phyloP scores from a whole-genome alignment of 1,284 basidiomycete species.

The Rugiboletus extremiorientalis region DNA sequence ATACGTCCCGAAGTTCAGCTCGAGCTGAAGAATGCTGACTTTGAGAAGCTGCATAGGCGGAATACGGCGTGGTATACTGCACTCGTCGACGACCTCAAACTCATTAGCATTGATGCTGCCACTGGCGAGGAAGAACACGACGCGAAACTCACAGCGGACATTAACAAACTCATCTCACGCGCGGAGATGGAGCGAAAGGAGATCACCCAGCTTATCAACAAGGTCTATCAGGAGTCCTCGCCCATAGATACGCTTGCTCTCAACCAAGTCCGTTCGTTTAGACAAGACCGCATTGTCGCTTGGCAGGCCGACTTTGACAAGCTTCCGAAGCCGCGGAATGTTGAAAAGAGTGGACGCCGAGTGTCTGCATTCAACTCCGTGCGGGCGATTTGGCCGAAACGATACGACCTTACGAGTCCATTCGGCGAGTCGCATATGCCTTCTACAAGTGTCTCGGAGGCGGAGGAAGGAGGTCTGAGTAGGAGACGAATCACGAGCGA shows the following conservation, averaged over 20 bases:
- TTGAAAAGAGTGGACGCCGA: constrained; percentile 51
- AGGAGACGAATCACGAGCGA: constrained; percentile 52
- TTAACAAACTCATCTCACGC: constrained; percentile 67
- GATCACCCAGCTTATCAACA: constrained; percentile 74
- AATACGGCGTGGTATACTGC: constrained; percentile 72
- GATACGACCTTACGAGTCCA: constrained; percentile 50
- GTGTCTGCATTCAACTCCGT: constrained; percentile 66
- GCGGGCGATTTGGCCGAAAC: constrained; percentile 66
- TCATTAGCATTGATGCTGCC: constrained; percentile 75
- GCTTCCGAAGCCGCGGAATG: constrained; percentile 60
- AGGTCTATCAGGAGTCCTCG: constrained; percentile 77
- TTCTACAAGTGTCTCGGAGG: constrained; percentile 73
- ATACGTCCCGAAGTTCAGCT: constrained; percentile 86
- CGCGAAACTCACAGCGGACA: constrained; percentile 54
- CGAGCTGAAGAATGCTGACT: constrained; percentile 89
- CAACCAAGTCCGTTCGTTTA: constrained; percentile 82
- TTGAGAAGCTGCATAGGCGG: constrained; percentile 72
- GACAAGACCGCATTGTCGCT: constrained; percentile 95
- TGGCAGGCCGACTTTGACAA: constrained; percentile 90
- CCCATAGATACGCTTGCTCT: constrained; percentile 87
- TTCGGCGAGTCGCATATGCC: constrained; percentile 56
- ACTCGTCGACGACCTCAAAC: constrained; percentile 69
- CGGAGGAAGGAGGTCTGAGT: constrained; percentile 57
- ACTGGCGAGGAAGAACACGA: constrained; percentile 73
- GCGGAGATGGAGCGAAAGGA: constrained; percentile 77